Conservation (phyloP, 2,329 filamentous ascomycete species). For the Epicoccum sorghinum region DNA sequence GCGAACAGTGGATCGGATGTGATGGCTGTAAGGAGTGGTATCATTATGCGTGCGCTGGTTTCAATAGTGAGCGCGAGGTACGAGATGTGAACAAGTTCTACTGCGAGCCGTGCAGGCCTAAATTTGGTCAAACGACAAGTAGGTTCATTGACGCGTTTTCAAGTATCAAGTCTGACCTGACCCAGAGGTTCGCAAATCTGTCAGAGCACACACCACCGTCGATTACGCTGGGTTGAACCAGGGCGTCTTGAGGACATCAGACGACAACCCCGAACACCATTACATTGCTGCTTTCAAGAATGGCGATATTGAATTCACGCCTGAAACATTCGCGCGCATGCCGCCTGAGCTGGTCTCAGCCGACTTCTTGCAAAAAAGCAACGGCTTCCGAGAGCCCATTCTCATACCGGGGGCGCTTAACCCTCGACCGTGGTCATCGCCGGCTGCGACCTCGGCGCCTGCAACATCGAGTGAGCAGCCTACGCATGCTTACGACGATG, state of each 20-base stretch:
- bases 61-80: constrained; percentile 68
- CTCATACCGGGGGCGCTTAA: constrained; percentile 69
- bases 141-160: constrained; percentile 35
- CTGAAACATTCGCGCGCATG: constrained; percentile 68
- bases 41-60: constrained; percentile 70
- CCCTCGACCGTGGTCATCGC: constrained; percentile 50
- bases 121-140: constrained; percentile 68
- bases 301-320: constrained; percentile 64
- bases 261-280: constrained; percentile 69
- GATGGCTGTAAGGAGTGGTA: constrained; percentile 73
- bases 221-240: constrained; percentile 72
- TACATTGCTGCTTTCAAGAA: constrained; percentile 72
- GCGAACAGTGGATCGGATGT: constrained; percentile 70
- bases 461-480: constrained; percentile 31
- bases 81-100: constrained; percentile 72
- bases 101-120: constrained; percentile 64
- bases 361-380: constrained; percentile 67
- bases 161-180: constrained; percentile 34
- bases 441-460: neutral
- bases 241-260: constrained; percentile 68
- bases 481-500: constrained; percentile 2
- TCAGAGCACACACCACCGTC: constrained; percentile 67
- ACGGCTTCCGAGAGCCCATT: constrained; percentile 70
- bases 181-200: constrained; percentile 66
- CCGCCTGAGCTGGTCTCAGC: constrained; percentile 67